phyloP scores from a whole-genome alignment of 805 yeast genomes.

The Priceomyces medius region DNA sequence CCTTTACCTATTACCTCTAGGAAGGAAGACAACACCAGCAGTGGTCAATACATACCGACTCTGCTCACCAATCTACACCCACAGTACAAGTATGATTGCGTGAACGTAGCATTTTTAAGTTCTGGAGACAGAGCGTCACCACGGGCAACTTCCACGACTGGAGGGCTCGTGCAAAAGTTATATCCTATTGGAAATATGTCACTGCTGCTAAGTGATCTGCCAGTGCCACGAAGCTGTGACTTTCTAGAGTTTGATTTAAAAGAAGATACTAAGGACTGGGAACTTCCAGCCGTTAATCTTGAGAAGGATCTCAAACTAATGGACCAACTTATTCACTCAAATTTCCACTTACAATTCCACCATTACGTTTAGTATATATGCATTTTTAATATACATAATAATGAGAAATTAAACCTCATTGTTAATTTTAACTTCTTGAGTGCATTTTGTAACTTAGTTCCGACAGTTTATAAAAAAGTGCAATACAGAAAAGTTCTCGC shows the following conservation, averaged over 20 bases:
- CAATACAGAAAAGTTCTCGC: too few relatives aligned
- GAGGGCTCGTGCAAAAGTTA: not conserved
- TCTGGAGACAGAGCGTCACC: not conserved
- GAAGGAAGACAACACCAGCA: not conserved
- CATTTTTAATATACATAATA: too few relatives aligned
- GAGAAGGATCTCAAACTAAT: conserved; percentile 9
- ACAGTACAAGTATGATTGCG: conserved; percentile 5
- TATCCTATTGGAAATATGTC: not conserved
- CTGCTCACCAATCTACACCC: not conserved
- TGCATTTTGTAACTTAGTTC: too few relatives aligned
- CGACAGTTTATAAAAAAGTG: too few relatives aligned
- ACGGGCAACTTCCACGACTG: not conserved
- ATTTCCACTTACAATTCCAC: not conserved
- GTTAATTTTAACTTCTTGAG: too few relatives aligned
- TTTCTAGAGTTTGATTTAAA: conserved; percentile 8
- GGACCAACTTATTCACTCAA: conserved; percentile 5
- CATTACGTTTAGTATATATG: conserved; percentile 2
- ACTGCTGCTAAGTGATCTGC: not conserved
- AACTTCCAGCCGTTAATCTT: conserved; percentile 7
- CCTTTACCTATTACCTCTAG: too few relatives aligned
- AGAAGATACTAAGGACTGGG: conserved; percentile 2
- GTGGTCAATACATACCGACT: conserved; percentile 2
- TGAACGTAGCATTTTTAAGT: conserved; percentile 3
- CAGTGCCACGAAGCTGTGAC: not conserved
- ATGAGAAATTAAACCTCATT: too few relatives aligned